Percentiles rank a stretch among this genome's conserved stretches.
phyloP scores from a whole-genome alignment of 2,329 filamentous ascomycete genomes.

The Sarocladium brachiariae region DNA sequence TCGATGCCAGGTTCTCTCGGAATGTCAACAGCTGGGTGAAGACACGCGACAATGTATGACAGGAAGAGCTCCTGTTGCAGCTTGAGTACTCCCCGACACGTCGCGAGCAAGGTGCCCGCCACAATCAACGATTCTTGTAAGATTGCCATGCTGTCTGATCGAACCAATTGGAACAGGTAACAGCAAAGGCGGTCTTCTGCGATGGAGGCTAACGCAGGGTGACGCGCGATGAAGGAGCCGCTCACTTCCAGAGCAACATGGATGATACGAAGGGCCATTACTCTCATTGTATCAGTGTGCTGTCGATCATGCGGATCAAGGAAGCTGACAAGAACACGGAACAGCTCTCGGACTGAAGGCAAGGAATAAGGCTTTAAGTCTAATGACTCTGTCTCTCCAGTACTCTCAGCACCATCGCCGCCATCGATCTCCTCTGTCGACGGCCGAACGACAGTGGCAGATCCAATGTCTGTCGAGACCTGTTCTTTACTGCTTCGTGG shows the following conservation, averaged over 20 bases:
- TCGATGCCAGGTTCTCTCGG: slow-evolving; percentile 86
- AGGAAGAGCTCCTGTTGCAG: slow-evolving; percentile 94
- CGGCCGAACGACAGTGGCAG: not conserved
- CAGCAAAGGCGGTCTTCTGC: slow-evolving; percentile 91
- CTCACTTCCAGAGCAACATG: slow-evolving; percentile 96
- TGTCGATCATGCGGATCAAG: slow-evolving; percentile 88
- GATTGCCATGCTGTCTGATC: slow-evolving; percentile 93
- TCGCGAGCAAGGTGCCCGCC: slow-evolving; percentile 82
- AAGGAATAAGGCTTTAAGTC: slow-evolving; percentile 84
- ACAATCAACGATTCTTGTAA: slow-evolving; percentile 89
- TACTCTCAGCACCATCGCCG: too few relatives aligned
- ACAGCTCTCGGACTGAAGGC: slow-evolving; percentile 89
- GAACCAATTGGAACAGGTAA: slow-evolving; percentile 90
- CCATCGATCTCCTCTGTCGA: slow-evolving; percentile 13
- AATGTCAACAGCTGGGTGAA: slow-evolving; percentile 92
- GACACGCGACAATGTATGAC: slow-evolving; percentile 86
- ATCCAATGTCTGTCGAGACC: slow-evolving; percentile 3
- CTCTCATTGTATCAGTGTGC: slow-evolving; percentile 89
- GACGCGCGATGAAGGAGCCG: slow-evolving; percentile 87
- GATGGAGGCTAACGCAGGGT: slow-evolving; percentile 78
- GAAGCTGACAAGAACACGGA: slow-evolving; percentile 87
- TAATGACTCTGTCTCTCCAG: slow-evolving; percentile 28
- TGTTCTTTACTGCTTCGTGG: slow-evolving; percentile 2
- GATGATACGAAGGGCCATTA: slow-evolving; percentile 95
- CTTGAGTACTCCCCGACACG: slow-evolving; percentile 84